Conservation (phyloP, 2,329 filamentous ascomycete species). For the Pseudogymnoascus sp. region DNA sequence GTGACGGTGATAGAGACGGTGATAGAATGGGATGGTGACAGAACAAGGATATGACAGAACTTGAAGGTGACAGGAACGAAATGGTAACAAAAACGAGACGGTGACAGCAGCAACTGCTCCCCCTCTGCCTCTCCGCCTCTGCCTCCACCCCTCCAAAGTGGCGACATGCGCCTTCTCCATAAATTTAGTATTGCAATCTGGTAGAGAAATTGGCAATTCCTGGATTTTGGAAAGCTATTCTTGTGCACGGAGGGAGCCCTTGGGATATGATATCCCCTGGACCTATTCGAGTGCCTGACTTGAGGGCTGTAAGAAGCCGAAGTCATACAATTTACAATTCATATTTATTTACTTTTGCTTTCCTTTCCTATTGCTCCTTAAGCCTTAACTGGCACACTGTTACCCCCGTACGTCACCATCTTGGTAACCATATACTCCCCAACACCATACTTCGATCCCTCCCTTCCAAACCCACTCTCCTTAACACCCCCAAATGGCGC, state of each 20-base stretch:
- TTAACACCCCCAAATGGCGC: conserved; percentile 51
- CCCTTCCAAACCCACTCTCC: conserved; percentile 46
- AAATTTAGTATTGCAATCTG: too few relatives aligned
- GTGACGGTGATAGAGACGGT: too few relatives aligned
- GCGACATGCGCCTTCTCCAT: too few relatives aligned
- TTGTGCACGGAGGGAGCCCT: not conserved
- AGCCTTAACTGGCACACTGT: not conserved
- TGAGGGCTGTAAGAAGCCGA: not conserved
- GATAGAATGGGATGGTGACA: too few relatives aligned
- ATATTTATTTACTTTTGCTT: not conserved
- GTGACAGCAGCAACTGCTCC: too few relatives aligned
- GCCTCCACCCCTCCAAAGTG: too few relatives aligned
- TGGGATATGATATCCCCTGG: too few relatives aligned
- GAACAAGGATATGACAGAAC: too few relatives aligned
- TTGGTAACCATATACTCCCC: conserved; percentile 46
- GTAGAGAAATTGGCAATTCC: too few relatives aligned
- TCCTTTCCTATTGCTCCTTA: not conserved
- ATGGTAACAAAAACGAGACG: too few relatives aligned
- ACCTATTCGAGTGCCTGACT: not conserved
- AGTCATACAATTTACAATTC: not conserved
- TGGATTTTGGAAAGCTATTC: not conserved
- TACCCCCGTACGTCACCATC: conserved; percentile 32
- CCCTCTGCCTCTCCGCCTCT: too few relatives aligned
- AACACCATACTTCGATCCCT: conserved; percentile 46
- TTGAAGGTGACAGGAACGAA: too few relatives aligned